Conservation (phyloP, 129 eudicot species). For the Silybum marianum region DNA sequence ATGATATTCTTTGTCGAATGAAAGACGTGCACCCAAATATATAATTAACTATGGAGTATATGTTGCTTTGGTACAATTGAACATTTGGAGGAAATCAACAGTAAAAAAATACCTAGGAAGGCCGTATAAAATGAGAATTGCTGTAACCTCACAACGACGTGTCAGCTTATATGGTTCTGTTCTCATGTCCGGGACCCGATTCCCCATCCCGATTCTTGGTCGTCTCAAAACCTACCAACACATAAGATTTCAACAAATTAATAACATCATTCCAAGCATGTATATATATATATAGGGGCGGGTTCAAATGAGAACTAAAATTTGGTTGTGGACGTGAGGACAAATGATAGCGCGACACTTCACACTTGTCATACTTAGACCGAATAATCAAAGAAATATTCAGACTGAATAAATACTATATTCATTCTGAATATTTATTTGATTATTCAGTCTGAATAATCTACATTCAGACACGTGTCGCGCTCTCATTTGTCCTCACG, state of each 20-base stretch:
- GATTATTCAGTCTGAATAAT: no score
- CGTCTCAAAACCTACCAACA: constrained; percentile 54
- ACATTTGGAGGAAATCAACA: neutral
- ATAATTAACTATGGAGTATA: neutral
- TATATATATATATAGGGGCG: neutral
- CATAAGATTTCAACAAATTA: neutral
- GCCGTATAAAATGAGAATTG: constrained; percentile 79
- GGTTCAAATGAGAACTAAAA: no score
- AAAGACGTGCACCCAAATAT: neutral
- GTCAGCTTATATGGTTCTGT: constrained; percentile 81
- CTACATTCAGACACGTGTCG: no score
- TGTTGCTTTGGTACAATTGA: neutral
- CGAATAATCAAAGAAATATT: no score
- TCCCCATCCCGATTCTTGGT: constrained; percentile 63
- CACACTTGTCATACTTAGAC: no score
- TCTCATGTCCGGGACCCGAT: constrained; percentile 56
- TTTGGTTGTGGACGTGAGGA: no score
- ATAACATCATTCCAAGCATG: neutral
- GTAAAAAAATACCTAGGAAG: constrained; percentile 69
- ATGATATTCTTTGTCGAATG: neutral
- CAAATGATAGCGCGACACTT: no score
- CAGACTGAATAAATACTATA: no score
- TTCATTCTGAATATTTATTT: no score
- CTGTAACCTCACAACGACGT: constrained; percentile 91
- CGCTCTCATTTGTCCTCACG: no score